Evolutionary conservation across 2,329 filamentous ascomycete species (phyloP), one percentile per base, ranked within the genome.

Genomic region (Xylaria sp.): DNA sequence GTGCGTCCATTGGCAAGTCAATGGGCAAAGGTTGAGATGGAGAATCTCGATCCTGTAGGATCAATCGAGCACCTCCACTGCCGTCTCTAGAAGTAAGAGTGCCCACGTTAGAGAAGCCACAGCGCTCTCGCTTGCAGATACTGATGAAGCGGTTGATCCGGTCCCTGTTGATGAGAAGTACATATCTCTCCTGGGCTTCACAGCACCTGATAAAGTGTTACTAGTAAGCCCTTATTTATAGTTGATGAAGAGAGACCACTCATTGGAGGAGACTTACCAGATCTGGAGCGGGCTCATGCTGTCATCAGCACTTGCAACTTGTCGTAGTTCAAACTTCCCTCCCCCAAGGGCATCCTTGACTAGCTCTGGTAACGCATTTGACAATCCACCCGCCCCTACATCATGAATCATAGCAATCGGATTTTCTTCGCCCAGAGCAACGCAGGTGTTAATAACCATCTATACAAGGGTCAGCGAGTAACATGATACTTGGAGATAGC

Each of bases 331-430:
- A 73, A 99, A 98, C 55, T 89, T 91, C 60, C 94, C 96, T 65
- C 96, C 96, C 63, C 93, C 91, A 0, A 94, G 94, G 57, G 95
- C 94, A 80, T 99, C 96, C 57, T 78, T 78, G 41, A 79, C 78
- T 9, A 95, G 94, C 41, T 94, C 92, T 18, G 92, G 92, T 15
- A 95, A 83, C 41, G 92, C 92, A 74, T 84, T 84, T 6, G 92
- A 94, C 39, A 94, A 84, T 69, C 96, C 96, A 76, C 96, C 96
- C 60, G 96, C 96, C 71, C 96, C 96, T 55, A 99, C 96, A 78
- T 99, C 96, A 80, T 99, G 96, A 72, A 99, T 98, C 83, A 98
- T 95, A 65, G 93, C 91, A 74, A 99, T 98, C 0, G 96, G 96
- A 78, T 92, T 98, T 72, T 94, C 86, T 3, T 90, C 84, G 18